Evolutionary conservation across 2,329 filamentous ascomycete species (phyloP).

Genomic region (Eutypa lata): DNA sequence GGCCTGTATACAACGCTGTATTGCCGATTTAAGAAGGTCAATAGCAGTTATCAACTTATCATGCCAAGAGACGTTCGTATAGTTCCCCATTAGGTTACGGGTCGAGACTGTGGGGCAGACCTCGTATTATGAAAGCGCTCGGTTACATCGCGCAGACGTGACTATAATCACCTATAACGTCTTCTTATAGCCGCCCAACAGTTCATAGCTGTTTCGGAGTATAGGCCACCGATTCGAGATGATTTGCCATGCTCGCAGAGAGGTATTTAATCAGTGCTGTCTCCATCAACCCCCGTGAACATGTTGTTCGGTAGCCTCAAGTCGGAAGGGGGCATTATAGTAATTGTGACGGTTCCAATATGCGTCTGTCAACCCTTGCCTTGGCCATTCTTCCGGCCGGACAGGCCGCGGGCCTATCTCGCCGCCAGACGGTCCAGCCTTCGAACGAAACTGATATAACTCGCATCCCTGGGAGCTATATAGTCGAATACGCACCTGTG

Average conservation of each 20-base stretch:
- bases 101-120: constrained; percentile 3
- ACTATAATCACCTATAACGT: not conserved
- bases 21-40: too few species aligned
- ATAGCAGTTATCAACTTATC: too few species aligned
- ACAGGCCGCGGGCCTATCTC: constrained; percentile 5
- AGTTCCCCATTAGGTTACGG: not conserved
- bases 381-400: constrained; percentile 4
- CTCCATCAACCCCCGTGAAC: not conserved
- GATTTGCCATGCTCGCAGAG: not conserved
- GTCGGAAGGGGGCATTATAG: not conserved
- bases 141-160: not conserved
- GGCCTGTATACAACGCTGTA: too few species aligned
- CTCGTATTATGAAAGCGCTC: constrained; percentile 5
- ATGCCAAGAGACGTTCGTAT: too few species aligned
- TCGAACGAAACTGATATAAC: not conserved
- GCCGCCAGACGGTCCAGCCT: constrained; percentile 2
- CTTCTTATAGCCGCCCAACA: not conserved
- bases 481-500: constrained; percentile 19
- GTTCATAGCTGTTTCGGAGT: not conserved
- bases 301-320: not conserved
- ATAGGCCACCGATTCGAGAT: not conserved
- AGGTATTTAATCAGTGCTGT: not conserved
- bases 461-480: constrained; percentile 17
- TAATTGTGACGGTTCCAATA: not conserved
- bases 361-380: constrained; percentile 7